Evolutionary conservation across 768 basidiomycete genomes (phyloP), one percentile per base, ranked within the genome.

Genomic region (Boletus bicolor): DNA sequence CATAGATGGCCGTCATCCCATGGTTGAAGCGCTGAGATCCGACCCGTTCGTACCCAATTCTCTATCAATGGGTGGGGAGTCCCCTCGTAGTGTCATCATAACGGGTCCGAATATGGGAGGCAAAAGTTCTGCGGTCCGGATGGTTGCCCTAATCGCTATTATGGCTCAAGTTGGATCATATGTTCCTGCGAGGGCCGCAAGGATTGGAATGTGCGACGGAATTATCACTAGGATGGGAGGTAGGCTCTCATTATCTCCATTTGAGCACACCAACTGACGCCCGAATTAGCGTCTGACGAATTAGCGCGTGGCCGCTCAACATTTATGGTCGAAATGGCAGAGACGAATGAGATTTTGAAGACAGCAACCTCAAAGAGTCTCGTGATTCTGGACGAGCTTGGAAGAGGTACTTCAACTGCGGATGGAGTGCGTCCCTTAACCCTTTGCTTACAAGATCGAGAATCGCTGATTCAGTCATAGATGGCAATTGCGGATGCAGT

Each of bases 291-390:
- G 0, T 88, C 85, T 10, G 96, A 98, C 67, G 93, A 97, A 60
- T 72, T 98, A 26, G 82, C 85, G 7, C 80, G 88, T 38, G 93
- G 93, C 0, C 83, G 91, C 8, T 96, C 93, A 0, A 98, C 91
- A 0, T 97, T 98, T 69, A 97, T 97, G 95, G 91, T 98, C 4
- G 96, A 99, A 72, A 87, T 98, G 79, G 79, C 88, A 6, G 94
- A 98, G 69, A 97, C 95, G 0, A 88, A 86, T 63, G 91, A 97
- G 64, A 94, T 98, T 54, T 72, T 98, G 14, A 80, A 85, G 36
- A 77, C 83, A 4, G 89, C 91, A 1, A 89, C 92, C 0, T 70
- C 78, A 4, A 79, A 79, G 32, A 93, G 90, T 49, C 78, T 98
- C 11, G 89, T 99, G 12, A 88, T 99, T 39, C 77, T 98, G 4